Evolutionary conservation across 192 early-diverging fungal genomes (phyloP).

Genomic region (Rhizophagus clarus): DNA sequence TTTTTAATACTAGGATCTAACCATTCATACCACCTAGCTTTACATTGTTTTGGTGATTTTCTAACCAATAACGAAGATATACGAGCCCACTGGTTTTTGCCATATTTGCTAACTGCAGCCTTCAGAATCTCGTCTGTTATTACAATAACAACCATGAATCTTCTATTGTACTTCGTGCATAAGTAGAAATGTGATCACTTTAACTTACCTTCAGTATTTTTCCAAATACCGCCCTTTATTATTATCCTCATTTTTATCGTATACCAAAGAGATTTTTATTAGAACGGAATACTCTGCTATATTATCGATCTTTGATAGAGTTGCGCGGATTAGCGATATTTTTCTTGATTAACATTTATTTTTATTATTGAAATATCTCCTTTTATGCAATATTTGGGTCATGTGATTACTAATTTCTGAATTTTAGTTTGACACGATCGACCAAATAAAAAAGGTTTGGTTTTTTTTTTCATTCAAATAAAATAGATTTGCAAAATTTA

Average conservation of each 20-base stretch:
- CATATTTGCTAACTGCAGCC: constrained; percentile 98
- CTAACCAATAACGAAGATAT: constrained; percentile 94
- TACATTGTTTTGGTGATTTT: constrained; percentile 98
- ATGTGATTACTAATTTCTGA: too few relatives aligned
- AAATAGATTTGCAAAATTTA: too few relatives aligned
- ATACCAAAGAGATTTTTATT: too few relatives aligned
- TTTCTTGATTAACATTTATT: too few relatives aligned
- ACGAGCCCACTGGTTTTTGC: constrained; percentile 99
- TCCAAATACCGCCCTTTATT: constrained; percentile 97
- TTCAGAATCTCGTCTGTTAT: constrained; percentile 49
- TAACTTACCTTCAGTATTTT: constrained; percentile 99
- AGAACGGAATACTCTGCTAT: too few relatives aligned
- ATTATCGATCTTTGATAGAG: too few relatives aligned
- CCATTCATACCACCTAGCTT: constrained; percentile 99
- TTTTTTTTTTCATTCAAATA: too few relatives aligned
- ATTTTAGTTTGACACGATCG: too few relatives aligned
- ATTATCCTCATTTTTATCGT: constrained; percentile 52
- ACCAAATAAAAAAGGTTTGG: too few relatives aligned
- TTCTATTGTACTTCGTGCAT: constrained; percentile 84
- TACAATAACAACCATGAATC: constrained; percentile 77
- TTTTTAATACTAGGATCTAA: constrained; percentile 98
- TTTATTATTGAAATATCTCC: too few relatives aligned
- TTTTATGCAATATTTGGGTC: too few relatives aligned
- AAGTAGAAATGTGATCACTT: constrained; percentile 78
- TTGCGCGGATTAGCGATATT: too few relatives aligned